Evolutionary conservation across 352 stramenopile genomes (phyloP).

Genomic region (Phytophthora pluvialis): DNA sequence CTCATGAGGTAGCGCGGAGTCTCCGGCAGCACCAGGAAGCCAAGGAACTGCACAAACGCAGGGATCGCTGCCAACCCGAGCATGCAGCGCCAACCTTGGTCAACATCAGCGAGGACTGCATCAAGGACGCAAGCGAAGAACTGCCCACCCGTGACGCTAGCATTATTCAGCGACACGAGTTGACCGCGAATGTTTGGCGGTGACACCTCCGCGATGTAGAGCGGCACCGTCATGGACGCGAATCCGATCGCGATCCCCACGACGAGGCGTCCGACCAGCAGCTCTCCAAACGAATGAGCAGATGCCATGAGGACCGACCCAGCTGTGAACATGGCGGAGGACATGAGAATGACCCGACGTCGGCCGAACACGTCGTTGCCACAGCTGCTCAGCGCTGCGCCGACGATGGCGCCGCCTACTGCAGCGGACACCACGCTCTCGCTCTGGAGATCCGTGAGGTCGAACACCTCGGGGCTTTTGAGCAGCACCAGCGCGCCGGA

Average conservation of each 20-base stretch:
- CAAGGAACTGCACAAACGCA: slow-evolving; percentile 71
- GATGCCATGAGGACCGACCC: slow-evolving; percentile 67
- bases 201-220: slow-evolving; percentile 84
- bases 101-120: slow-evolving; percentile 53
- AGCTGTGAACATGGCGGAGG: slow-evolving; percentile 66
- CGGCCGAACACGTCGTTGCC: slow-evolving; percentile 68
- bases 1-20: slow-evolving; percentile 72
- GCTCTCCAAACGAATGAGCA: slow-evolving; percentile 51
- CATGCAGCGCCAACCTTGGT: slow-evolving; percentile 82
- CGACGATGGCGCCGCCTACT: slow-evolving; percentile 72
- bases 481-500: slow-evolving; percentile 77
- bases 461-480: slow-evolving; percentile 68
- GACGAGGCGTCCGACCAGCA: slow-evolving; percentile 67
- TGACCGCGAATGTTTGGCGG: slow-evolving; percentile 64
- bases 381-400: slow-evolving; percentile 64
- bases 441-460: slow-evolving; percentile 63
- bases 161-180: slow-evolving; percentile 81
- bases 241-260: slow-evolving; percentile 75
- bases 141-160: slow-evolving; percentile 75
- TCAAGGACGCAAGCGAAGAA: slow-evolving; percentile 78
- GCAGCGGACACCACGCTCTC: slow-evolving; percentile 77
- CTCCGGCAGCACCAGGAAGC: slow-evolving; percentile 72
- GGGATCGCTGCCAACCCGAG: slow-evolving; percentile 74
- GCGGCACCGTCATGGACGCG: slow-evolving; percentile 79
- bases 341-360: slow-evolving; percentile 71